Evolutionary conservation across 805 yeast species (phyloP), one percentile per base, ranked within the genome.

Genomic region (Debaryomyces castellii): DNA sequence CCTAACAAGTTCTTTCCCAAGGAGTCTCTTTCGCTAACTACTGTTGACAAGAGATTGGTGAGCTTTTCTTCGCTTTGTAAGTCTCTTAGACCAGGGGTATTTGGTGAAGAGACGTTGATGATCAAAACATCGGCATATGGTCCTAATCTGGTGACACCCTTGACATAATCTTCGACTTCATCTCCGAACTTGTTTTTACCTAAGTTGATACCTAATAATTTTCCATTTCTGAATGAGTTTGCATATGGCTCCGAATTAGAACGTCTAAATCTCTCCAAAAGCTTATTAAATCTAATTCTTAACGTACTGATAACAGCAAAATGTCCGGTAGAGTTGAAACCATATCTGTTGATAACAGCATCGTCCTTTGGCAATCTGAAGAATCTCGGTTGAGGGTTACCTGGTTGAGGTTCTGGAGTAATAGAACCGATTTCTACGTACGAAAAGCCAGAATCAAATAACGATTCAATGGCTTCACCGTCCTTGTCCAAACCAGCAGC

Each of bases 401-500:
- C 98, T 7, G 92, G 89, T 68, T 92, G 98, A 0, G 97, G 88
- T 53, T 77, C 70, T 3, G 98, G 98, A 5, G 98, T 92, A 40
- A 92, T 83, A 2, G 96, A 87, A 1, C 98, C 98, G 48, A 92
- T 79, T 66, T 92, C 98, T 52, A 89, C 94, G 63, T 89, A 89
- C 12, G 92, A 82, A 58, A 91, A 91, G 1, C 98, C 98, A 45
- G 78, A 61, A 51, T 83, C 76, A 54, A 85, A 83, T 48, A 92
- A 73, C 0, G 90, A 70, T 55, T 92, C 97, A 53, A 92, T 81
- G 17, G 89, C 96, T 59, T 89, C 96, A 43, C 89, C 98, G 58
- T 91, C 85, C 68, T 92, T 92, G 66, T 92, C 98, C 52, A 92
- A 78, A 10, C 98, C 98, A 21, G 98, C 98, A 41, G 98, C 97